Evolutionary conservation across 2,329 filamentous ascomycete species (phyloP).

Genomic region (Talaromyces sp.): DNA sequence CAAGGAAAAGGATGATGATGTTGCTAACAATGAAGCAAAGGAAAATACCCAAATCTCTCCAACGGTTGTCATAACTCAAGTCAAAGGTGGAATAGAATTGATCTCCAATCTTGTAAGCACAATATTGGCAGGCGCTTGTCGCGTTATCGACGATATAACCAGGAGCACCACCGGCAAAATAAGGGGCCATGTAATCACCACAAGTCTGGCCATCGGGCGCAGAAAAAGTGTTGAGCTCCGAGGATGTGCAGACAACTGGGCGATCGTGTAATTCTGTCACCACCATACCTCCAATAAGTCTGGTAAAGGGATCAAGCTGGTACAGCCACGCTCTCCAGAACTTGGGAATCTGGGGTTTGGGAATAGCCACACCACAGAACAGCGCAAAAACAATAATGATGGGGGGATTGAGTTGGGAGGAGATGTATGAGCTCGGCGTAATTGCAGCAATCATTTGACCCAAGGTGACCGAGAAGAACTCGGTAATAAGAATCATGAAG

Average conservation of each 20-base stretch:
- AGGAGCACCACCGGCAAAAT: slow-evolving; percentile 63
- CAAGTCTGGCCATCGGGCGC: slow-evolving; percentile 65
- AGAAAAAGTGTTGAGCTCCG: slow-evolving; percentile 65
- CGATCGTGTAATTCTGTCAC: slow-evolving; percentile 69
- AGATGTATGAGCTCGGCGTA: slow-evolving; percentile 74
- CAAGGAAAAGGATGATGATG: slow-evolving; percentile 60
- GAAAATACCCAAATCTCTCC: slow-evolving; percentile 80
- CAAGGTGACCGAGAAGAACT: slow-evolving; percentile 77
- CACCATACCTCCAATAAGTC: slow-evolving; percentile 74
- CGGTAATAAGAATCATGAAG: slow-evolving; percentile 76
- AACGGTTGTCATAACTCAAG: slow-evolving; percentile 65
- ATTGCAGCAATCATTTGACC: slow-evolving; percentile 72
- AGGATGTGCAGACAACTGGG: slow-evolving; percentile 56
- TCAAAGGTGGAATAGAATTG: slow-evolving; percentile 70
- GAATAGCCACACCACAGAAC: slow-evolving; percentile 84
- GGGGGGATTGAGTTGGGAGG: slow-evolving; percentile 75
- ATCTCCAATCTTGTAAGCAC: slow-evolving; percentile 74
- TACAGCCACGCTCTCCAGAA: slow-evolving; percentile 82
- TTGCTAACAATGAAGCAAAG: slow-evolving; percentile 74
- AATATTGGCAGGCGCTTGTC: slow-evolving; percentile 71
- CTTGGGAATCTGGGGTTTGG: slow-evolving; percentile 68
- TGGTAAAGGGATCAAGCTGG: slow-evolving; percentile 77
- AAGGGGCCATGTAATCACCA: slow-evolving; percentile 69
- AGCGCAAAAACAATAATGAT: slow-evolving; percentile 77
- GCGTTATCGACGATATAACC: slow-evolving; percentile 68